Base-by-base conservation (phyloP, 2,329 filamentous ascomycete species). In the Paradendryphiella salina region DNA sequence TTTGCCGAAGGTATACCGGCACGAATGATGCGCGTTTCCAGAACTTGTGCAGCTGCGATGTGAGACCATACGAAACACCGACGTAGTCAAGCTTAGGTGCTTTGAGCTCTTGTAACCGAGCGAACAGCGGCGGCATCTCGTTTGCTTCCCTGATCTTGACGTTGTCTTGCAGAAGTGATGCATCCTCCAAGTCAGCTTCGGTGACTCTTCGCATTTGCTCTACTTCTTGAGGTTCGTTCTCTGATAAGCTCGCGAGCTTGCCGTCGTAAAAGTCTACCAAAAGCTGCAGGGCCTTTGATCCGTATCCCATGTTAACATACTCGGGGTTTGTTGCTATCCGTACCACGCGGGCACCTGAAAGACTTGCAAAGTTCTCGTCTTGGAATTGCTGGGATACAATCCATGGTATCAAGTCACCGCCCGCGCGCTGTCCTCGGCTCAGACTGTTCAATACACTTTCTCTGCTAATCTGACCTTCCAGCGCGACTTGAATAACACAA, bases 361-460 rank as follows among this genome's bases (percentile, higher is more conserved):
- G 81, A 33, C 89, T 87, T 10, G 93, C 94, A 70, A 99, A 99
- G 60, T 96, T 91, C 60, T 96, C 90, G 65, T 99, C 94, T 69
- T 97, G 94, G 78, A 96, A 99, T 71, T 99, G 94, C 71, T 97
- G 92, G 71, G 90, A 96, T 56, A 99, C 89, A 26, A 97, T 82
- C 94, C 94, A 99, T 0, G 94, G 94, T 50, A 99, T 99, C 46
- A 99, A 77, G 73, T 99, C 94, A 65, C 94, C 94, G 32, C 89
- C 86, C 1, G 93, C 90, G 61, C 94, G 82, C 70, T 94, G 89
- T 31, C 94, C 95, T 70, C 94, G 84, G 65, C 89, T 93, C 57
- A 99, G 77, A 71, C 89, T 89, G 75, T 90, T 95, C 51, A 96
- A 78, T 3, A 99, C 92, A 68, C 92, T 97, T 66, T 95, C 87